Conservation (phyloP, 305 asterid species). For the Withania somnifera region DNA sequence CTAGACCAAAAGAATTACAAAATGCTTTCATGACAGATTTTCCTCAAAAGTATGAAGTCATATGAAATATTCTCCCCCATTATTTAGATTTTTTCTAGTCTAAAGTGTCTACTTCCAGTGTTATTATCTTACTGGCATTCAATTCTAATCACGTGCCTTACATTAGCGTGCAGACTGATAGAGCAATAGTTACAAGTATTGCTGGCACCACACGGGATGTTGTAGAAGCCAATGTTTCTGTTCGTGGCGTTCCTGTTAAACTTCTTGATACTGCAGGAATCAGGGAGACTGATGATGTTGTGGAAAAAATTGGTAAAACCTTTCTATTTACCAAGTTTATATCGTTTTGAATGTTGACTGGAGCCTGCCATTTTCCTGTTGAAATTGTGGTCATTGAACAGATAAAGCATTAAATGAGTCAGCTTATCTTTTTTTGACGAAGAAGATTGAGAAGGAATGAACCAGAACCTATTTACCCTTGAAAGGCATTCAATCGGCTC, state of each 20-base stretch:
- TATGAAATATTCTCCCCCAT: not conserved
- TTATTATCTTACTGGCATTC: not conserved
- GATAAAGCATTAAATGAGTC: not conserved
- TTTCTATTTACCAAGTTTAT: not conserved
- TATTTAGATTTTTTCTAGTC: not conserved
- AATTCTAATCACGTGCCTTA: slow-evolving; percentile 31
- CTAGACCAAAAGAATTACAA: not conserved
- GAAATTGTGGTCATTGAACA: not conserved
- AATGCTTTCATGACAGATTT: not conserved
- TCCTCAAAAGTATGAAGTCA: not conserved
- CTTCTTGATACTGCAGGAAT: slow-evolving; percentile 99
- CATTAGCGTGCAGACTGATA: slow-evolving; percentile 88
- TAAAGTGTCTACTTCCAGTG: not conserved
- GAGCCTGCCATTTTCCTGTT: not conserved
- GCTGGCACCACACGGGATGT: slow-evolving; percentile 97
- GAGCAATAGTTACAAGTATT: slow-evolving; percentile 85
- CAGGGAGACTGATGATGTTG: slow-evolving; percentile 68
- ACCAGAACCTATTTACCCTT: not conserved
- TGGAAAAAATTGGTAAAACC: slow-evolving; percentile 73
- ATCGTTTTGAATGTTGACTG: not conserved
- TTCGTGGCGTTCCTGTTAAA: slow-evolving; percentile 74
- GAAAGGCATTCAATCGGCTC: not conserved
- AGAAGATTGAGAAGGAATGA: not conserved
- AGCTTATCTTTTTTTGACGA: not conserved
- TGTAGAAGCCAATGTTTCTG: slow-evolving; percentile 68